Evolutionary conservation across 2,329 filamentous ascomycete genomes (phyloP), one percentile per base, ranked within the genome.

Genomic region (Verticillium zaregamsianum): DNA sequence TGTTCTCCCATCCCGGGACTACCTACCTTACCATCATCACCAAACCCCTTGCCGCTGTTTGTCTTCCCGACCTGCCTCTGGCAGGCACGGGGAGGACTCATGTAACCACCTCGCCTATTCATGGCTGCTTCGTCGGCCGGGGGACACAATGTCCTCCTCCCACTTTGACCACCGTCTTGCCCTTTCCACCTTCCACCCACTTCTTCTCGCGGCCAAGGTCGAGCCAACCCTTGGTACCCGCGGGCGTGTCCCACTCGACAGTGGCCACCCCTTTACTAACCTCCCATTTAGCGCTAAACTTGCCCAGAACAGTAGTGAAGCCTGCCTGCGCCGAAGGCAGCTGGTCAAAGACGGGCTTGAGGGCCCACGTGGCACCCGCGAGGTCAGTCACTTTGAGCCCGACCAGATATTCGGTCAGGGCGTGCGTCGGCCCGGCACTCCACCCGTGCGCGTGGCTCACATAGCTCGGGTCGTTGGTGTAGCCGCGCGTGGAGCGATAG

Each of bases 401-500:
- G 3, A 82, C 71, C 23, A 81, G 69, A 31, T 74, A 74, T 58
- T 77, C 74, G 1, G 76, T 80, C 61, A 83, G 67, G 2, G 79
- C 77, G 54, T 75, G 76, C 1, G 79, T 80, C 12, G 81, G 80
- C 0, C 80, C 81, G 0, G 77, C 77, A 11, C 76, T 76, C 81
- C 81, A 83, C 9, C 80, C 80, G 67, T 83, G 80, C 15, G 80
- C 72, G 63, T 82, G 81, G n/a, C 75, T 78, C 7, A 79, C 79
- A 61, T 81, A 80, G 15, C 73, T 74, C 58, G 73, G 74, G 60
- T 83, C 80, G 56, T 80, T 75, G 4, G 71, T 70, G 64, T 88
- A 87, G 0, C 84, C 85, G 7, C 78, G 70, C 57, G 79, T 73
- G 35, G 74, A 76, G 2, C 84, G 77, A 67, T 89, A 89, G 2